Conservation (phyloP, 2,329 filamentous ascomycete species). For the Colletotrichum salicis region DNA sequence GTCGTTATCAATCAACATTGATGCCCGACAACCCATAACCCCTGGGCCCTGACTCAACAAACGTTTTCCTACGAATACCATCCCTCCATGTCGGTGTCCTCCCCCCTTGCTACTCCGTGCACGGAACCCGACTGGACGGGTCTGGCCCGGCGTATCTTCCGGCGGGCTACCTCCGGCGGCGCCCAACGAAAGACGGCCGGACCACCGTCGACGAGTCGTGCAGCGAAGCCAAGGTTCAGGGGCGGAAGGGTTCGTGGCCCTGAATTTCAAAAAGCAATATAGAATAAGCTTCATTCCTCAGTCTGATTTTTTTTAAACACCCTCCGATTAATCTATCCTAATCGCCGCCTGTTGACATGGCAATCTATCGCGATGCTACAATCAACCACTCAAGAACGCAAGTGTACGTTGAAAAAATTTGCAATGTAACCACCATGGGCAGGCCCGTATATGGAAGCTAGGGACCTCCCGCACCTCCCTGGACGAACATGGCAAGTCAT, state of each 20-base stretch:
- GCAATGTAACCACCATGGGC: conserved; percentile 16
- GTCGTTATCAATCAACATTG: not conserved
- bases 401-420: not conserved
- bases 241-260: not conserved
- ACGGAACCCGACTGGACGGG: not conserved
- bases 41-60: not conserved
- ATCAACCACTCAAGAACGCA: not conserved
- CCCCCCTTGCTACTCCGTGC: not conserved
- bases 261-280: not conserved
- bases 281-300: not conserved
- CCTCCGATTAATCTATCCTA: not conserved
- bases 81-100: not conserved
- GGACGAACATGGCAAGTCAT: conserved; percentile 4
- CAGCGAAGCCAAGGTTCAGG: not conserved
- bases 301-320: not conserved
- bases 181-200: not conserved
- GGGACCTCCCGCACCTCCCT: not conserved
- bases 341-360: conserved; percentile 2
- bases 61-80: not conserved
- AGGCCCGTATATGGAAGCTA: conserved; percentile 2
- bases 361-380: not conserved
- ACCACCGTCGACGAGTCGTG: not conserved
- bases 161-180: not conserved
- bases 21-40: not conserved
- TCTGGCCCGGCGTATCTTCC: not conserved